Base-by-base conservation (phyloP, 306 rosid genomes). In the Gastrolobium bilobum region DNA sequence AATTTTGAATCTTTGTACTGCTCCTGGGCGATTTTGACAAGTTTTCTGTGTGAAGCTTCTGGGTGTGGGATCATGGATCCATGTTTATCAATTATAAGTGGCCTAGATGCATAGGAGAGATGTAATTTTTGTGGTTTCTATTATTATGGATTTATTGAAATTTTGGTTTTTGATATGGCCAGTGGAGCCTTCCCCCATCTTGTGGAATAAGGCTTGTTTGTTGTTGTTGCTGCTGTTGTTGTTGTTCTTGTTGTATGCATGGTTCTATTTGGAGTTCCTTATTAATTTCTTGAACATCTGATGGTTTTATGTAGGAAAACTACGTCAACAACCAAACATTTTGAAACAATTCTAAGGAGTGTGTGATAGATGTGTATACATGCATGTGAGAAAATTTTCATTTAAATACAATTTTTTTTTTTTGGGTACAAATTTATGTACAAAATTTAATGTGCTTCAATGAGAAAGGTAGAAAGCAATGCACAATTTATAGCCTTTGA, bases 331-430 rank as follows among this genome's bases (percentile, higher is more conserved):
- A 10, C 34, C 34, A 30, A 60, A 60, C 11, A 30, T 29, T 53
- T n/a, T 79, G 72, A 42, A 59, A 58, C 10, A 2, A 34, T 35
- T 35, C 57, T 68, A 68, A 68, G 63, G 63, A 4, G 64, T 72
- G 92, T 86, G 74, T 88, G 93, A 89, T 72, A 89, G 57, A 4
- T 62, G 5, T 46, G 30, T 6, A 20, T 67, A 2, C 26, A 15
- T 33, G 20, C 50, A 73, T 42, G 34, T 57, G 35, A 37, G n/a
- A 11, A 44, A 58, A 38, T 20, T 39, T 29, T 29, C 57, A 50
- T 64, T 43, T 54, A 67, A 66, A 3, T 35, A 10, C 47, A 15
- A 53, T 26, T 51, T 62, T 73, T 20, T 20, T 20, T 20, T 20
- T 20, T 20, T 20, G 26, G 26, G 0, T 20, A 20, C 26, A 20